A percentile compares a stretch with the other conserved stretches of the same genome.
phyloP scores from a whole-genome alignment of 2,329 filamentous ascomycete genomes.

The Penicillium decumbens region DNA sequence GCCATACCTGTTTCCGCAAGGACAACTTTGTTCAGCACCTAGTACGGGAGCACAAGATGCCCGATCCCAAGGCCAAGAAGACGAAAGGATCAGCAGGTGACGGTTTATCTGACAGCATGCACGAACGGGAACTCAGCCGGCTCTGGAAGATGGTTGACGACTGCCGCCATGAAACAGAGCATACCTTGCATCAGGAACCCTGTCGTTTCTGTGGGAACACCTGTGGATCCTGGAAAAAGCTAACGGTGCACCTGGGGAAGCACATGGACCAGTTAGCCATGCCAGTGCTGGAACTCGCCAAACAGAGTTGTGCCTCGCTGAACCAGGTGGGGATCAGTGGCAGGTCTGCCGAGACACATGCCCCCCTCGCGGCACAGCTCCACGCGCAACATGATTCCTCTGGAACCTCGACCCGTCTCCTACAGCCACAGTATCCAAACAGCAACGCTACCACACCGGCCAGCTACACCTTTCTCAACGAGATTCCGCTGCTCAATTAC shows the following conservation, averaged over 20 bases:
- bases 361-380: slow-evolving; percentile 2
- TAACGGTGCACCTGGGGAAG: slow-evolving; percentile 87
- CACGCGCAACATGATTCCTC: slow-evolving; percentile 4
- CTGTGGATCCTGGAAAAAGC: slow-evolving; percentile 83
- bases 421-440: slow-evolving; percentile 12
- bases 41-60: slow-evolving; percentile 82
- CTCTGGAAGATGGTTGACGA: slow-evolving; percentile 74
- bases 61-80: slow-evolving; percentile 71
- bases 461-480: slow-evolving; percentile 8
- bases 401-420: slow-evolving; percentile 4
- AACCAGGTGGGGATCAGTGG: slow-evolving; percentile 5
- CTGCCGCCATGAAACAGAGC: slow-evolving; percentile 65
- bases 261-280: slow-evolving; percentile 92
- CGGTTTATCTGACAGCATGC: slow-evolving; percentile 23
- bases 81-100: slow-evolving; percentile 54
- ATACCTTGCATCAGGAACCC: slow-evolving; percentile 67
- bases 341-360: neutral
- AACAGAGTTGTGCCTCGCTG: slow-evolving; percentile 37
- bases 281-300: slow-evolving; percentile 60
- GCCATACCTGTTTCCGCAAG: slow-evolving; percentile 76
- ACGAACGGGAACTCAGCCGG: slow-evolving; percentile 49
- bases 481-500: slow-evolving; percentile 15
- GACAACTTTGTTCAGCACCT: slow-evolving; percentile 93
- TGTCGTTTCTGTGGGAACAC: slow-evolving; percentile 82
- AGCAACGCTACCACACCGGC: slow-evolving; percentile 8